Evolutionary conservation across 805 yeast genomes (phyloP), one percentile per base, ranked within the genome.

Genomic region (Hanseniaspora jakobsenii): DNA sequence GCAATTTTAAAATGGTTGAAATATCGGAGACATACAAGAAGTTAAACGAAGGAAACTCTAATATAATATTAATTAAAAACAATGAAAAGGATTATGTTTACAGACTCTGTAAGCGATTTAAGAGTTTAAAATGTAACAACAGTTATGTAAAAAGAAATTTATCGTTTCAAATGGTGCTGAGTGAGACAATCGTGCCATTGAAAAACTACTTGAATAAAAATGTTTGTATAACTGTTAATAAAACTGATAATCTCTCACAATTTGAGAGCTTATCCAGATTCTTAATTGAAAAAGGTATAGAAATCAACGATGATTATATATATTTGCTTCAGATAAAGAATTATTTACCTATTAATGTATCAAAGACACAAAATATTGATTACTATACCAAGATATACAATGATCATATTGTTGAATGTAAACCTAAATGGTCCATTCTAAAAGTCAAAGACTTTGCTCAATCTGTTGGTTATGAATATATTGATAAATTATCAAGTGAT

Each of bases 401-500:
- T 19, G 21, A 28, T 18, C 3, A 7, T 3, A 14, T 41, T 1
- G 16, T 28, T 14, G 45, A 41, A 24, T 41, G 36, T 23, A 41
- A 41, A 21, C 45, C 45, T 8, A 41, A 41, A 21, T 41, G 45
- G 45, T 17, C 18, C n/a, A n/a, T 18, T 14, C 32, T 41, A 38
- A 26, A 18, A 14, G 8, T 32, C 3, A 7, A 26, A 3, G 34
- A 34, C n/a, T 28, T n/a, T 2, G 22, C n/a, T 14, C 3, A 8
- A 4, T 34, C 27, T 27, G 26, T 29, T 5, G 23, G 18, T 17
- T n/a, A 18, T 14, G 8, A n/a, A 8, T 9, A 13, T 8, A 4
- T 17, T 17, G 9, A 12, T 19, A 26, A 24, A 24, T 26, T 19
- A 4, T 9, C 17, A 6, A 18, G n/a, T 27, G 4, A 4, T 10